Base-by-base conservation (phyloP, 306 rosid genomes). In the Dryas alaskensis region DNA sequence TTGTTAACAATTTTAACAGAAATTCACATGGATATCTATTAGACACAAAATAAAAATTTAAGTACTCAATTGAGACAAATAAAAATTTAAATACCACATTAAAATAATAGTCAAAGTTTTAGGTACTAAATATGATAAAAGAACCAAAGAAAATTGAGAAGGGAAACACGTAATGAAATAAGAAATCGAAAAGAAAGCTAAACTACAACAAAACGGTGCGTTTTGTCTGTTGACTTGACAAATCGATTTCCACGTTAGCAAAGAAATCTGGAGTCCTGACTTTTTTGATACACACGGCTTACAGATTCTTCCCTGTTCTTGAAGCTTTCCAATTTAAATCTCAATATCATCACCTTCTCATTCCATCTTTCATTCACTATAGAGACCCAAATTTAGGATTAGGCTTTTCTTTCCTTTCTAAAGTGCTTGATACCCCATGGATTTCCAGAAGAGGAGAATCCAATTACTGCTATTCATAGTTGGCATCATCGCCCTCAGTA, bases 401-500 rank as follows among this genome's bases (percentile, higher is more conserved):
- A 8, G 64, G 66, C 16, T 10, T 48, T 66, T 27, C 47, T 17
- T 37, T 63, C 60, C 17, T 59, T 49, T 50, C 50, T 14, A 14
- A 51, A 70, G 14, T 47, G 44, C 11, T 42, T 69, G 31, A 27
- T 17, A 8, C 7, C 16, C 67, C 80, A 88, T 94, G 97, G 86
- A 87, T 90, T 87, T 89, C 58, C 84, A 75, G 79, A 87, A 77
- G 75, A 91, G 59, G 60, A 84, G 89, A 64, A 60, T 84, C 73
- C 96, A 72, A 44, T 42, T 88, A 25, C 78, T 90, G 74, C 19
- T 76, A 9, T 62, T 80, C 73, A 27, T 85, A 46, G 78, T 73
- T 43, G 85, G 84, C 78, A 71, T 90, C 81, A 50, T 88, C 76
- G 81, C 57, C 81, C 96, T 94, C 81, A 86, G 96, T 80, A 81